Conservation (phyloP, 1,284 basidiomycete species). For the Takashimella tepidaria region DNA sequence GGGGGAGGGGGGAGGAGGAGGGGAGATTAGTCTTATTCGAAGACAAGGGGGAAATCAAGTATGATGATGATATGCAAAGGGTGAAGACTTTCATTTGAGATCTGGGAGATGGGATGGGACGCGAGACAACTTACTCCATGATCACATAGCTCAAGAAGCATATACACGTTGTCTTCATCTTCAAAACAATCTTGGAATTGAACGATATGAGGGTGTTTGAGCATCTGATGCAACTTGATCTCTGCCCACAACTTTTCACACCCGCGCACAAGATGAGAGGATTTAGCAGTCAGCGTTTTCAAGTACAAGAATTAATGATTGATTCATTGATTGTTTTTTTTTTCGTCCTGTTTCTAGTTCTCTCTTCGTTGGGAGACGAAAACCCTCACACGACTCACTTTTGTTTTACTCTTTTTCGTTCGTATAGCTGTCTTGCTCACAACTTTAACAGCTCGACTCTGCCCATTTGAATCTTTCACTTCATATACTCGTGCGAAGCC, state of each 20-base stretch:
- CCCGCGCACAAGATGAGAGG: conserved; percentile 13
- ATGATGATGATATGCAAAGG: too few relatives aligned
- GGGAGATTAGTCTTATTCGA: too few relatives aligned
- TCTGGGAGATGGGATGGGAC: too few relatives aligned
- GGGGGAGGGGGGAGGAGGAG: too few relatives aligned
- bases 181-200: conserved; percentile 92
- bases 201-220: conserved; percentile 90
- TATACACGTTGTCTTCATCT: conserved; percentile 92
- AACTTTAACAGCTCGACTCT: conserved; percentile 77
- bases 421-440: conserved; percentile 76
- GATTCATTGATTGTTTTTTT: too few relatives aligned
- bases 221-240: conserved; percentile 93
- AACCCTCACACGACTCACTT: conserved; percentile 57
- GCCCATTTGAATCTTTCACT: conserved; percentile 63
- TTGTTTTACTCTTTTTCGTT: conserved; percentile 88
- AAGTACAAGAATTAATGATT: background rate
- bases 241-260: conserved; percentile 78
- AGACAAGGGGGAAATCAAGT: too few relatives aligned
- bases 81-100: too few relatives aligned
- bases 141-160: conserved; percentile 88
- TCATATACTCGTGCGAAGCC: conserved; percentile 88
- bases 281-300: conserved; percentile 3
- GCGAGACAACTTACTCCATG: conserved; percentile 58
- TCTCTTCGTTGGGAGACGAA: background rate
- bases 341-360: background rate